Percentiles rank a stretch among this genome's conserved stretches.
These are phyloP conservation scores for Populus trichocarpa DNA, from an alignment of 441 rosid genomes.

Conservation along the genomic window DNA sequence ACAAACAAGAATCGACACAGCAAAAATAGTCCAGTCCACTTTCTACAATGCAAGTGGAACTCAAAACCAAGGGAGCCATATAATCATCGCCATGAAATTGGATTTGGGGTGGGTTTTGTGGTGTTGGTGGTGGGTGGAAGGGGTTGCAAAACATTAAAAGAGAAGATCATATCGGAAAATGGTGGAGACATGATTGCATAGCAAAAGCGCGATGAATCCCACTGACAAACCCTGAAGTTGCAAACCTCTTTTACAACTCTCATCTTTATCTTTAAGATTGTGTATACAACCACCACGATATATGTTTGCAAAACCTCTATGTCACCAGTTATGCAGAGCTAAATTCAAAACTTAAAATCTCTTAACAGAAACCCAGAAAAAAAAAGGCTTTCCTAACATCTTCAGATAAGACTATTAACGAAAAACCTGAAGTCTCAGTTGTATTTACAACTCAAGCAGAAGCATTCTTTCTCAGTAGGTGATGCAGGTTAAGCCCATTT, in stretches of 20 bases:
- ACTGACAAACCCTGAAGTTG: background rate
- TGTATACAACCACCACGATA: background rate
- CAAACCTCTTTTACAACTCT: background rate
- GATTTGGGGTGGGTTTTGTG: too few relatives aligned
- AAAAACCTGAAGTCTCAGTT: background rate
- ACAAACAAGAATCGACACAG: too few relatives aligned
- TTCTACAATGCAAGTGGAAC: too few relatives aligned
- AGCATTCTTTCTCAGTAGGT: constrained; percentile 54
- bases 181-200: background rate
- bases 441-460: constrained; percentile 2
- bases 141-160: background rate
- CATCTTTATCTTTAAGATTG: background rate
- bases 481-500: constrained; percentile 54
- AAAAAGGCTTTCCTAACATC: background rate
- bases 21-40: too few relatives aligned
- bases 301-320: background rate
- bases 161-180: background rate
- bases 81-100: too few relatives aligned
- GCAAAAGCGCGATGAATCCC: background rate
- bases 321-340: background rate
- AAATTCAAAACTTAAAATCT: background rate
- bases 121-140: background rate
- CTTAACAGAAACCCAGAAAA: background rate
- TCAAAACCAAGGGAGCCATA: too few relatives aligned
- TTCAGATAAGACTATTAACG: background rate